Base-by-base conservation (phyloP, 192 early-diverging fungal genomes). In the Coemansia sp. region DNA sequence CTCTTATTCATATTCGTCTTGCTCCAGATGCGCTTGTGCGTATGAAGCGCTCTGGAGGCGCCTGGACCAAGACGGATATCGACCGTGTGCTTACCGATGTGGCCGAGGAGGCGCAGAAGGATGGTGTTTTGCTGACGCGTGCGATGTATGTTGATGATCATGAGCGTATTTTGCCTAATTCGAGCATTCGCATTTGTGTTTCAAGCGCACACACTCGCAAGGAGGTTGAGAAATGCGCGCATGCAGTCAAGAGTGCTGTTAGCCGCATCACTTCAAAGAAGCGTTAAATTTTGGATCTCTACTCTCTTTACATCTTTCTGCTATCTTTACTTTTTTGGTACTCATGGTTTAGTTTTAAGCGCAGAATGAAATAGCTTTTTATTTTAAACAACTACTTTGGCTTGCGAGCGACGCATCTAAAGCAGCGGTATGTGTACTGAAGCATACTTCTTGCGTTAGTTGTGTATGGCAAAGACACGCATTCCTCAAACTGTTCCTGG, bases 121-220 rank as follows among this genome's bases (percentile, higher is more conserved):
- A 96, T 46, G 93, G 94, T 19, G 80, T 98, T 14, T 64, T 98
- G 67, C 76, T 98, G 6, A 92, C 90, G 0, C 83, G 92, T 23
- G 94, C 95, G 17, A 95, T 92, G 80, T 95, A 95, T 72, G 89
- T 94, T 2, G 72, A 85, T 29, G 84, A 79, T 33, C 96, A 98
- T 66, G 96, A 98, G 83, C 77, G 75, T 36, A 63, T 80, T 36
- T 69, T 86, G 39, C 90, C 93, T 6, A 82, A 84, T 65, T 89
- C 96, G 8, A 93, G 89, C 71, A 92, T 98, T 71, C 87, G 91
- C 51, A 84, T 98, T 52, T 88, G 87, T 53, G 85, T 93, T 7
- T 88, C 87, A 6, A 85, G 89, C 36, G 89, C 84, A 5, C 89
- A 93, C 62, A 85, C 88, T 10, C 86, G 86, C 71, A 92, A 93